Evolutionary conservation across 768 basidiomycete species (phyloP).

Genomic region (Hysterangium stoloniferum): DNA sequence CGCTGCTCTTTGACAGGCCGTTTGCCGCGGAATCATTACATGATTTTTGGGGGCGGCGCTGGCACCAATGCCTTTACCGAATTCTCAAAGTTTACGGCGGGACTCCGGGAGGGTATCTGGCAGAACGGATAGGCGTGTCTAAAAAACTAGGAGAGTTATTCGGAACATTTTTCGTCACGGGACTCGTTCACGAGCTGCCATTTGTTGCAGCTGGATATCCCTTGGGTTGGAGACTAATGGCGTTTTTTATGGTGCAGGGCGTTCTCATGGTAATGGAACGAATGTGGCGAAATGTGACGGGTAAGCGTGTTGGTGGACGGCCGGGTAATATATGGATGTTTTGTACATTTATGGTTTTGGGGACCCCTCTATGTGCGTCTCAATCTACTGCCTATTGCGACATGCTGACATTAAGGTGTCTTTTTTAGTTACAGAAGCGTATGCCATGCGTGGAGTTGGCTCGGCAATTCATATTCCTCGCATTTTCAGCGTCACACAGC

Average conservation of each 20-base stretch:
- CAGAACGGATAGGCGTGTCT: constrained; percentile 37
- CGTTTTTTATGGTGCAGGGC: constrained; percentile 18
- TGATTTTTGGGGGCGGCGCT: constrained; percentile 53
- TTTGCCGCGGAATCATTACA: constrained; percentile 51
- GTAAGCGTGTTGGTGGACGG: constrained; percentile 13
- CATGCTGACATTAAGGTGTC: no score
- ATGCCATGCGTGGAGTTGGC: no score
- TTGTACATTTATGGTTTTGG: neutral
- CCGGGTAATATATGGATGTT: constrained; percentile 16
- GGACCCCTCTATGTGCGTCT: constrained; percentile 7
- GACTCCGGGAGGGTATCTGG: constrained; percentile 23
- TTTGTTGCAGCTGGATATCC: constrained; percentile 12
- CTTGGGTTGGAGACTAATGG: constrained; percentile 13
- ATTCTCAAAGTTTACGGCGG: constrained; percentile 34
- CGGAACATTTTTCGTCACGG: constrained; percentile 54
- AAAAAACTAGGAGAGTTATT: constrained; percentile 41
- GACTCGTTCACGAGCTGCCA: constrained; percentile 44
- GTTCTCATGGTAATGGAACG: constrained; percentile 16
- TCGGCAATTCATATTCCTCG: no score
- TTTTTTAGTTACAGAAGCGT: no score
- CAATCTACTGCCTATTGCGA: no score
- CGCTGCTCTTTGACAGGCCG: constrained; percentile 52
- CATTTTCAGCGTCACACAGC: no score
- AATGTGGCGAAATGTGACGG: constrained; percentile 14
- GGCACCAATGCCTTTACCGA: constrained; percentile 64